Evolutionary conservation across 805 yeast species (phyloP).

Genomic region (Candida glaebosa): DNA sequence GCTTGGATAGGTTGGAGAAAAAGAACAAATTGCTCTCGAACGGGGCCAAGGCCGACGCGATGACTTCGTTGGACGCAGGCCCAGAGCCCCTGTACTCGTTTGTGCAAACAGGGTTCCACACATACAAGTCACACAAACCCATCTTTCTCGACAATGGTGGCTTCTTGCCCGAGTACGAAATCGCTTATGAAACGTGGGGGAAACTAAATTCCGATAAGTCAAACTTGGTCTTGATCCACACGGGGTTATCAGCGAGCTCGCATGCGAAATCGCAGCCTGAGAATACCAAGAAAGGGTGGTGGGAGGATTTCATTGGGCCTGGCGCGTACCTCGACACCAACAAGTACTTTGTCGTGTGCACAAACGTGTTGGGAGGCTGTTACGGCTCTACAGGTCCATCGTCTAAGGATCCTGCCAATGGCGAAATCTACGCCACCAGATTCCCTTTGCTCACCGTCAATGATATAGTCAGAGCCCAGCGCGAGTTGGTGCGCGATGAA

Average conservation of each 20-base stretch:
- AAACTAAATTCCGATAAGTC: conserved; percentile 54
- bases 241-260: conserved; percentile 90
- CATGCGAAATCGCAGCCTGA: conserved; percentile 81
- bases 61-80: conserved; percentile 52
- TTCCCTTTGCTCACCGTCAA: conserved; percentile 83
- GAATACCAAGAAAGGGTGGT: conserved; percentile 83
- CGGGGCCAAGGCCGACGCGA: conserved; percentile 9
- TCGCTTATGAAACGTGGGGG: conserved; percentile 97
- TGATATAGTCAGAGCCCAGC: conserved; percentile 91
- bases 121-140: conserved; percentile 53
- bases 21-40: conserved; percentile 37
- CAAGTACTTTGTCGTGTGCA: conserved; percentile 78
- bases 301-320: conserved; percentile 93
- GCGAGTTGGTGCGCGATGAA: conserved; percentile 57
- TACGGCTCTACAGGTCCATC: conserved; percentile 95
- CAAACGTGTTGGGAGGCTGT: conserved; percentile 92
- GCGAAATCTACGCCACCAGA: conserved; percentile 71
- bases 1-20: conserved; percentile 72
- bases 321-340: conserved; percentile 75
- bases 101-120: conserved; percentile 63
- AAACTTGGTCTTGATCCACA: conserved; percentile 78
- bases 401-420: conserved; percentile 66
- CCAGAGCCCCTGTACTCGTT: conserved; percentile 84
- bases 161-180: conserved; percentile 61
- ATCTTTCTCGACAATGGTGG: conserved; percentile 82